Evolutionary conservation across 352 stramenopile species (phyloP).

Genomic region (Globisporangium echinulatum): DNA sequence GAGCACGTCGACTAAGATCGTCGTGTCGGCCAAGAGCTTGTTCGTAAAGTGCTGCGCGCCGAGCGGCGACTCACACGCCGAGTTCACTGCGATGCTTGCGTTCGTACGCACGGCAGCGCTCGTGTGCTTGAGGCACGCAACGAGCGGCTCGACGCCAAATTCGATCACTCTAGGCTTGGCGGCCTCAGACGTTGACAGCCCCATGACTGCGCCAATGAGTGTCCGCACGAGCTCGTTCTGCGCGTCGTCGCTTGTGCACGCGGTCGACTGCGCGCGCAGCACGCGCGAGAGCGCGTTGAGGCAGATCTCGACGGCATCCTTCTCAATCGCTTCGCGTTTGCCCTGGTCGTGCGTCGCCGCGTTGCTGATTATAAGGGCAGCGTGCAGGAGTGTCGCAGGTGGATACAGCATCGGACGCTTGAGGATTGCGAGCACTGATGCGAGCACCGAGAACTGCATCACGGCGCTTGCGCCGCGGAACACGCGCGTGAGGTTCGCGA

Average conservation of each 20-base stretch:
- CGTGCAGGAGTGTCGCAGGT: conserved; percentile 30
- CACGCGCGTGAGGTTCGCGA: conserved; percentile 53
- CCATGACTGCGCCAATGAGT: conserved; percentile 53
- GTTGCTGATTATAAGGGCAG: conserved; percentile 42
- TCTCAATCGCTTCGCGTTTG: conserved; percentile 43
- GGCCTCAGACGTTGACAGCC: conserved; percentile 55
- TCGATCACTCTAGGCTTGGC: conserved; percentile 66
- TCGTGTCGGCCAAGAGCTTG: conserved; percentile 26
- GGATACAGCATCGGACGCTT: conserved; percentile 49
- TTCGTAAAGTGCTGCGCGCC: conserved; percentile 37
- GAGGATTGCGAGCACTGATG: conserved; percentile 42
- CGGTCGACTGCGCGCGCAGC: conserved; percentile 36
- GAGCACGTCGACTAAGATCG: conserved; percentile 48
- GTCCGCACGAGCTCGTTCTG: conserved; percentile 47
- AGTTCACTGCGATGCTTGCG: conserved; percentile 53
- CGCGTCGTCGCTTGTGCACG: conserved; percentile 27
- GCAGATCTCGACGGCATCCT: conserved; percentile 44
- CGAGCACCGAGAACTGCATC: conserved; percentile 35
- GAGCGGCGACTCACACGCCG: conserved; percentile 47
- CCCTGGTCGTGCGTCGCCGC: conserved; percentile 45
- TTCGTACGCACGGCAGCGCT: conserved; percentile 35
- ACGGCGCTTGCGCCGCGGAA: conserved; percentile 42
- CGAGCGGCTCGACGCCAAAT: conserved; percentile 60
- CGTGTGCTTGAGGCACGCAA: conserved; percentile 45
- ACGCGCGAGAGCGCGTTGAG: conserved; percentile 46